These are phyloP conservation scores for Melampsora abietis-canadensis DNA, from an alignment of 1,284 basidiomycete species.

Conservation along the genomic window DNA sequence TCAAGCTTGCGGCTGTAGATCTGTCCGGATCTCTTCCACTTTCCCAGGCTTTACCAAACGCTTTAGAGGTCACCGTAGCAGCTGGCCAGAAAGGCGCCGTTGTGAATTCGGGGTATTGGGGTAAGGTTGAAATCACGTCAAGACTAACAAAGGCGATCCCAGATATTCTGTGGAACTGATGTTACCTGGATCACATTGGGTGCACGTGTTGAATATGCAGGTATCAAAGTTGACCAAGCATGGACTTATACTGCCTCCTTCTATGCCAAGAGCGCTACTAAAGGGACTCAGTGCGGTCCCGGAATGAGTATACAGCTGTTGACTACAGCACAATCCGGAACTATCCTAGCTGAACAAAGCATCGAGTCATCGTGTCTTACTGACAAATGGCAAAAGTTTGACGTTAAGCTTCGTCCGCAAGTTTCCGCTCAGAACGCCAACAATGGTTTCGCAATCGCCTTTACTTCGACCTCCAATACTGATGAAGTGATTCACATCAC, in stretches of 20 bases:
- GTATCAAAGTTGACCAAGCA: background rate
- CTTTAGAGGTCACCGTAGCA: background rate
- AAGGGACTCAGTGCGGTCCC: background rate
- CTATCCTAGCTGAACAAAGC: background rate
- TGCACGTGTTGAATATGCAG: background rate
- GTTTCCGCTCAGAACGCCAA: background rate
- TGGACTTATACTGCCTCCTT: conserved; percentile 2
- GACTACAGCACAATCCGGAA: background rate
- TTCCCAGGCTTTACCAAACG: background rate
- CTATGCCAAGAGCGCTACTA: background rate
- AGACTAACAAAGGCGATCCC: background rate
- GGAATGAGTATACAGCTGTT: background rate
- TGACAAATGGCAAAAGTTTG: conserved; percentile 2
- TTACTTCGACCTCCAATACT: background rate
- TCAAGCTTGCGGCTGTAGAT: background rate
- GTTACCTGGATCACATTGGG: background rate
- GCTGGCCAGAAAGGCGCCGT: background rate
- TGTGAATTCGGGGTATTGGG: conserved; percentile 2
- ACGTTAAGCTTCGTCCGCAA: background rate
- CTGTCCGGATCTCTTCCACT: background rate
- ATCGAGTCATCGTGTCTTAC: background rate
- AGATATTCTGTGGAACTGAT: background rate
- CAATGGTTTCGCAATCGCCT: background rate
- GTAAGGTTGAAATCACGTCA: background rate
- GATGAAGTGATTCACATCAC: conserved; percentile 6